Percentiles rank a stretch among this genome's conserved stretches.
Conservation (phyloP, 192 early-diverging fungal genomes). For the Coemansia sp. region DNA sequence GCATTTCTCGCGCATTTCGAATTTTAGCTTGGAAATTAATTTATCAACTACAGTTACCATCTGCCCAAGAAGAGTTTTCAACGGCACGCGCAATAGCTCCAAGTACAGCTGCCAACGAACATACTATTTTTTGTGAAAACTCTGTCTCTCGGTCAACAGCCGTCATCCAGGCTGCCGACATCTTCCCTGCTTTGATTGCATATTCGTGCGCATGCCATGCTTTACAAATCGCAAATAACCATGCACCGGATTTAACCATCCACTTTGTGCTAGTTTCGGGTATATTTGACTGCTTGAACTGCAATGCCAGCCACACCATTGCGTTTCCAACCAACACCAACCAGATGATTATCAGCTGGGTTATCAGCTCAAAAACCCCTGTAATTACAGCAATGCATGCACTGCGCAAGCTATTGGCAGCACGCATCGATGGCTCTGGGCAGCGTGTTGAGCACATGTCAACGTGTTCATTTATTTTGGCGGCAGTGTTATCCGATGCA, state of each 20-base stretch:
- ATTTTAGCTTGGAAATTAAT: no score
- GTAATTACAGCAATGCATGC: background rate
- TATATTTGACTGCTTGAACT: constrained; percentile 32
- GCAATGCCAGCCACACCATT: constrained; percentile 23
- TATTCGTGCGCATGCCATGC: constrained; percentile 12
- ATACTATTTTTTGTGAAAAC: constrained; percentile 22
- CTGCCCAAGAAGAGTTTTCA: background rate
- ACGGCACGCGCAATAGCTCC: constrained; percentile 26
- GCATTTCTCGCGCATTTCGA: no score
- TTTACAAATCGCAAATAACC: background rate
- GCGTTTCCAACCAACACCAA: constrained; percentile 32
- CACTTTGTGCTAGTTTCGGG: constrained; percentile 16
- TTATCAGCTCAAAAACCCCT: constrained; percentile 8
- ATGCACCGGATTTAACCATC: background rate
- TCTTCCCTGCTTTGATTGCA: background rate
- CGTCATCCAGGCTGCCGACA: constrained; percentile 10
- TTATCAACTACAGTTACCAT: no score
- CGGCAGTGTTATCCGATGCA: background rate
- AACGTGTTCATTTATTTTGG: background rate
- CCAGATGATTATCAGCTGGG: constrained; percentile 24
- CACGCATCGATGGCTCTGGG: background rate
- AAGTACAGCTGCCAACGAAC: constrained; percentile 25
- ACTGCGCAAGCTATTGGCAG: constrained; percentile 7
- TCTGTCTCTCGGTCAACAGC: constrained; percentile 22
- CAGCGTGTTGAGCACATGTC: background rate